Conservation (phyloP, 805 yeast genomes). For the Schwanniomyces occidentalis region DNA sequence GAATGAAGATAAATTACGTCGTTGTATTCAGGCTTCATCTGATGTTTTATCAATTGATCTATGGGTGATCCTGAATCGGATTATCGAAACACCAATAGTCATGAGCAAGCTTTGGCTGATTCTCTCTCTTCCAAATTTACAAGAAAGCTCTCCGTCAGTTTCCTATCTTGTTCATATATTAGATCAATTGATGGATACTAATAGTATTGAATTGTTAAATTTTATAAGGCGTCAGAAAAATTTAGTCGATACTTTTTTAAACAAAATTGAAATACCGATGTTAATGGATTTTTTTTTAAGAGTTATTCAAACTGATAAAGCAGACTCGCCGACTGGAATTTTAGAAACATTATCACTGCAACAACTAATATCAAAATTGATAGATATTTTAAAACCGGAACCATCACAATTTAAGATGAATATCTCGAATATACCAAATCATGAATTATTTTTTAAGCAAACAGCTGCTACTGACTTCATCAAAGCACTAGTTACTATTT, state of each 20-base stretch:
- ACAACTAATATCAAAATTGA: conserved; percentile 66
- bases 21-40: conserved; percentile 40
- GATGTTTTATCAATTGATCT: conserved; percentile 42
- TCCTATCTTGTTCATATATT: conserved; percentile 58
- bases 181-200: conserved; percentile 76
- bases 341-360: conserved; percentile 75
- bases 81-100: conserved; percentile 41
- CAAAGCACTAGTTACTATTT: conserved; percentile 89
- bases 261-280: conserved; percentile 90
- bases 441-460: conserved; percentile 54
- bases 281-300: conserved; percentile 89
- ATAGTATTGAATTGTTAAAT: conserved; percentile 59
- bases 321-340: conserved; percentile 85
- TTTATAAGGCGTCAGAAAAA: conserved; percentile 68
- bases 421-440: conserved; percentile 24
- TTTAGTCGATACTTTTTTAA: conserved; percentile 77
- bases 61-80: conserved; percentile 44
- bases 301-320: conserved; percentile 89
- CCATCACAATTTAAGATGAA: conserved; percentile 49
- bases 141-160: conserved; percentile 40
- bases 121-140: conserved; percentile 27
- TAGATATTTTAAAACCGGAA: conserved; percentile 69
- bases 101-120: conserved; percentile 45
- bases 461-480: conserved; percentile 94
- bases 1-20: conserved; percentile 31